phyloP scores from a whole-genome alignment of 2,329 filamentous ascomycete species.

The Ophiostoma ulmi region DNA sequence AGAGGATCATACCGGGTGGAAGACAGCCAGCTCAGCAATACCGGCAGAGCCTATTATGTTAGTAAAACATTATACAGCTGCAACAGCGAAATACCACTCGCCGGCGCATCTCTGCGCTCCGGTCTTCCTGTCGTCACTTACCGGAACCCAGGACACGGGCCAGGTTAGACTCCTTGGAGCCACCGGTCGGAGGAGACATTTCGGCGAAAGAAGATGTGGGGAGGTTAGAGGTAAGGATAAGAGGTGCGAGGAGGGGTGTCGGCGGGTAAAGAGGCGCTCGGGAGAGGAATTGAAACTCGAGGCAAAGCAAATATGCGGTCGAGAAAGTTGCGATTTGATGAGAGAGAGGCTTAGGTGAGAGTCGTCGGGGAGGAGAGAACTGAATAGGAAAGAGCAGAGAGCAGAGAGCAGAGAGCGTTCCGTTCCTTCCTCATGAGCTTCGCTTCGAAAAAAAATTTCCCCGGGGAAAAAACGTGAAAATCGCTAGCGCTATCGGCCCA shows the following conservation, averaged over 20 bases:
- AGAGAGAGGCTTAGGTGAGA: background rate
- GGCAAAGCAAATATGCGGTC: background rate
- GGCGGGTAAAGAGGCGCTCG: background rate
- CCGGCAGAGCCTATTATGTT: slow-evolving; percentile 68
- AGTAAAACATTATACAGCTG: background rate
- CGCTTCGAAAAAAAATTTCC: slow-evolving; percentile 22
- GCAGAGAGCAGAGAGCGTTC: background rate
- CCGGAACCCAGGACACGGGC: slow-evolving; percentile 89
- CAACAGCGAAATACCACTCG: background rate
- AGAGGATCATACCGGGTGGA: slow-evolving; percentile 67
- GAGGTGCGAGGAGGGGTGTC: slow-evolving; percentile 8
- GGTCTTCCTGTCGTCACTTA: slow-evolving; percentile 37
- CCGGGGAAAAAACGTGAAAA: slow-evolving; percentile 18
- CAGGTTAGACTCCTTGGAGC: slow-evolving; percentile 77
- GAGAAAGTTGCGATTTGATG: background rate
- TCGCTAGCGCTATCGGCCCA: slow-evolving; percentile 24
- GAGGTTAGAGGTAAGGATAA: background rate
- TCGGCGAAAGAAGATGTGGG: slow-evolving; percentile 26
- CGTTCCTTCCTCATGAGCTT: slow-evolving; percentile 16
- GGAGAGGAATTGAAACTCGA: background rate
- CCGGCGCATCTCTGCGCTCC: background rate
- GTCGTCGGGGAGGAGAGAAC: slow-evolving; percentile 4
- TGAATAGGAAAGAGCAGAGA: background rate
- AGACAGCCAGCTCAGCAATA: slow-evolving; percentile 87
- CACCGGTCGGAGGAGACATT: slow-evolving; percentile 56